phyloP scores from a whole-genome alignment of 345 rosid genomes.

The Brassica incana region DNA sequence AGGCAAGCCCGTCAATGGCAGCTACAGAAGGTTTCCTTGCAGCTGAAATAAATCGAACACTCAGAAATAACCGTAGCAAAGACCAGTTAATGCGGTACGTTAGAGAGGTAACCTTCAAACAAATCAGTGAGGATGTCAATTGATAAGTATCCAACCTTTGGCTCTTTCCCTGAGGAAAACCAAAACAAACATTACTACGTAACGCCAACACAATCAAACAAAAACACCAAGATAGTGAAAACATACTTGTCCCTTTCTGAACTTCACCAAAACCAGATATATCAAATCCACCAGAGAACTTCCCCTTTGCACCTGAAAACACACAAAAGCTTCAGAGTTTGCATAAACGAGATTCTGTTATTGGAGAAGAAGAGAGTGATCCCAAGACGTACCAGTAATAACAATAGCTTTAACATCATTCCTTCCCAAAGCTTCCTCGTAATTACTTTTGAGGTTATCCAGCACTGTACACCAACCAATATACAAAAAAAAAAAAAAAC shows the following conservation, averaged over 20 bases:
- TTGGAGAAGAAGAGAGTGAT: background rate
- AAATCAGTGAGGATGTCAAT: constrained; percentile 63
- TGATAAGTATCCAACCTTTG: constrained; percentile 61
- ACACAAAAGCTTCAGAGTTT: constrained; percentile 1
- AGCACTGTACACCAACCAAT: constrained; percentile 50
- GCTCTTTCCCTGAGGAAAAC: constrained; percentile 53
- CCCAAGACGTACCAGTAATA: constrained; percentile 56
- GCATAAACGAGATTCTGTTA: background rate
- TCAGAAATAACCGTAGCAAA: constrained; percentile 14
- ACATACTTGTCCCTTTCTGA: constrained; percentile 59
- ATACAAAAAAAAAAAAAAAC: background rate
- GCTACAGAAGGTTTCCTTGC: constrained; percentile 93
- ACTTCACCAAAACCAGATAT: constrained; percentile 67
- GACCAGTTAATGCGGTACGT: background rate
- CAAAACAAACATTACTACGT: constrained; percentile 5
- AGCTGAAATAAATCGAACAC: constrained; percentile 46
- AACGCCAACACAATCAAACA: background rate
- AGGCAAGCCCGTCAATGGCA: constrained; percentile 97
- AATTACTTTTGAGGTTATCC: constrained; percentile 68
- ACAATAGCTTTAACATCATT: constrained; percentile 96
- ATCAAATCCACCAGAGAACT: constrained; percentile 97
- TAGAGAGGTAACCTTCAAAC: constrained; percentile 67
- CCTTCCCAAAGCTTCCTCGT: constrained; percentile 70
- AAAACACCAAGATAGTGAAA: background rate
- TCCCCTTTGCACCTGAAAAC: constrained; percentile 74